Conservation (phyloP, 2,329 filamentous ascomycete species). For the Neopestalotiopsis sp. region DNA sequence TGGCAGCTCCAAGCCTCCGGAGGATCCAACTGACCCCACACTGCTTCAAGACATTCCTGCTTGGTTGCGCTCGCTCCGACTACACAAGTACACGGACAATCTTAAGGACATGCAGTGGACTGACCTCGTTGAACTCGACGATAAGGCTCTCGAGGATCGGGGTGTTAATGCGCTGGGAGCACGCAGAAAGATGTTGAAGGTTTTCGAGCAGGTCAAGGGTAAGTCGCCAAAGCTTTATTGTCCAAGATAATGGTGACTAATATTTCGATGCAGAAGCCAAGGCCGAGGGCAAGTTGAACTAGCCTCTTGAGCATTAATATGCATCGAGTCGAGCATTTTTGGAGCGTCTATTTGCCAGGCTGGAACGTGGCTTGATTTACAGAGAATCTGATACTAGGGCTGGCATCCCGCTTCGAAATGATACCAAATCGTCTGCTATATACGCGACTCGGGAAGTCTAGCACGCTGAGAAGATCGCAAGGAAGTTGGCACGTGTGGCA, state of each 20-base stretch:
- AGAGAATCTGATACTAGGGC: conserved; percentile 11
- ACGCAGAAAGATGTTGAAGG: conserved; percentile 97
- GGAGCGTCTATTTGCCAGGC: conserved; percentile 16
- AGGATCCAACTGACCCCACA: conserved; percentile 91
- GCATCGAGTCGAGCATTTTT: conserved; percentile 17
- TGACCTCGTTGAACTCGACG: conserved; percentile 88
- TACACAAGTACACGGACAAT: conserved; percentile 99
- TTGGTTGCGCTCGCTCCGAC: conserved; percentile 90
- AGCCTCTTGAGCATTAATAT: conserved; percentile 30
- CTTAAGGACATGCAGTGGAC: conserved; percentile 97
- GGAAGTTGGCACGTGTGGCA: neutral
- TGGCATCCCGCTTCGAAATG: conserved; percentile 5
- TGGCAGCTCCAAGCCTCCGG: conserved; percentile 95
- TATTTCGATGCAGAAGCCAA: conserved; percentile 63
- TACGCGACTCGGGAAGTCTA: conserved; percentile 14
- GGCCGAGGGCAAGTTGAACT: conserved; percentile 71
- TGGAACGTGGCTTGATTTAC: conserved; percentile 12
- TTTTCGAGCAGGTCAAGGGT: conserved; percentile 95
- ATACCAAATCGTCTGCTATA: conserved; percentile 6
- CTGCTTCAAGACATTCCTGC: conserved; percentile 93
- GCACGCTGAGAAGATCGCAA: neutral
- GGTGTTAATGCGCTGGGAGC: conserved; percentile 96
- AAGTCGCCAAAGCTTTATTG: conserved; percentile 28
- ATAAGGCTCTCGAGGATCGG: conserved; percentile 88
- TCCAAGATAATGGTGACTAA: conserved; percentile 32